Evolutionary conservation across 805 yeast genomes (phyloP).

Genomic region (Lachancea fermentati): DNA sequence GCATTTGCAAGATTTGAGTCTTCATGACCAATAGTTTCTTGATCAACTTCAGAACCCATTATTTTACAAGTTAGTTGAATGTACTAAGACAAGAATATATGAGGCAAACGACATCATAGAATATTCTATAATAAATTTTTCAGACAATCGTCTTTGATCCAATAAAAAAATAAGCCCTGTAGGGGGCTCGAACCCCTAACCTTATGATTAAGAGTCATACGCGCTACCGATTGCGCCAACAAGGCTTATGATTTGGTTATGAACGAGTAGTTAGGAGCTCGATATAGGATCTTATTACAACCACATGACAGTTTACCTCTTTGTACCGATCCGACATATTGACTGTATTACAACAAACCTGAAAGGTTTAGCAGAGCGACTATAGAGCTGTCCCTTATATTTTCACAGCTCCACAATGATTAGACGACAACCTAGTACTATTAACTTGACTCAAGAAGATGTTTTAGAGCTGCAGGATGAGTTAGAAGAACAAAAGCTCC

Average conservation of each 20-base stretch:
- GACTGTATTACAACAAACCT: too few species aligned
- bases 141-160: constrained; percentile 1
- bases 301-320: neutral
- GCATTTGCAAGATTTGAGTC: constrained; percentile 8
- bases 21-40: neutral
- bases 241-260: constrained; percentile 19
- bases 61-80: neutral
- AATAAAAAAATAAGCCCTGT: constrained; percentile 26
- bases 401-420: constrained; percentile 39
- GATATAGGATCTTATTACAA: neutral
- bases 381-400: neutral
- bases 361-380: too few species aligned
- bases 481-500: constrained; percentile 24
- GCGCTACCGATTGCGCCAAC: constrained; percentile 36
- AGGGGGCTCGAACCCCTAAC: constrained; percentile 36
- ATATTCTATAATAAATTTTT: constrained; percentile 1
- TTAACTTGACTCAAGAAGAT: constrained; percentile 64
- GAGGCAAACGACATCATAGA: neutral
- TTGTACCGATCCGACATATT: too few species aligned
- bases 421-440: constrained; percentile 65
- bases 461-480: constrained; percentile 32
- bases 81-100: neutral
- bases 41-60: neutral
- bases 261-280: neutral
- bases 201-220: constrained; percentile 34